Evolutionary conservation across 768 basidiomycete species (phyloP).

Genomic region (Boletus barrowsii): DNA sequence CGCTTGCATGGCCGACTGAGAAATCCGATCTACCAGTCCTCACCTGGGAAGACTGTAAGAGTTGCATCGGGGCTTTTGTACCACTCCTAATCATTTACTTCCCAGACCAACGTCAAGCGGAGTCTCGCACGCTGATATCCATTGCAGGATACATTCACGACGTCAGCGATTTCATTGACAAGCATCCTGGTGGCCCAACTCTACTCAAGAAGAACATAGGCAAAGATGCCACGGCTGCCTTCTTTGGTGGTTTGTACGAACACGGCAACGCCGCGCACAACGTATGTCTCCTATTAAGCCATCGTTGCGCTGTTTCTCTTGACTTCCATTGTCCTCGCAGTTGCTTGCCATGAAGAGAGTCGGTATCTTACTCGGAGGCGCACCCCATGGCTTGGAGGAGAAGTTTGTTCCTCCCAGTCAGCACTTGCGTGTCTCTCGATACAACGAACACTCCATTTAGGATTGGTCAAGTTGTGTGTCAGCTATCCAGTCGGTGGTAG

Average conservation of each 20-base stretch:
- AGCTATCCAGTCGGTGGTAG: neutral
- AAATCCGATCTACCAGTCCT: constrained; percentile 77
- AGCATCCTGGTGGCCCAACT: constrained; percentile 86
- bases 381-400: constrained; percentile 7
- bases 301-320: neutral
- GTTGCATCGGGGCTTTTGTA: no score
- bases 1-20: constrained; percentile 71
- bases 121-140: constrained; percentile 77
- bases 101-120: constrained; percentile 71
- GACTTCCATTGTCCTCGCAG: neutral
- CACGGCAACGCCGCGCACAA: constrained; percentile 84
- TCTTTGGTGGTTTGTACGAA: constrained; percentile 86
- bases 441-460: neutral
- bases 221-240: constrained; percentile 85
- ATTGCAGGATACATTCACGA: constrained; percentile 91
- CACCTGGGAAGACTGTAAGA: constrained; percentile 76
- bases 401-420: constrained; percentile 3
- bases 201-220: constrained; percentile 79
- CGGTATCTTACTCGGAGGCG: constrained; percentile 6
- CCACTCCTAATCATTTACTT: constrained; percentile 5
- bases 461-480: neutral
- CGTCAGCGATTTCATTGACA: constrained; percentile 71
- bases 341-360: constrained; percentile 12
- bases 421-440: constrained; percentile 2
- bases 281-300: constrained; percentile 38